Evolutionary conservation across 345 rosid genomes (phyloP), one percentile per base, ranked within the genome.

Genomic region (Eucalyptus erythrocorys): DNA sequence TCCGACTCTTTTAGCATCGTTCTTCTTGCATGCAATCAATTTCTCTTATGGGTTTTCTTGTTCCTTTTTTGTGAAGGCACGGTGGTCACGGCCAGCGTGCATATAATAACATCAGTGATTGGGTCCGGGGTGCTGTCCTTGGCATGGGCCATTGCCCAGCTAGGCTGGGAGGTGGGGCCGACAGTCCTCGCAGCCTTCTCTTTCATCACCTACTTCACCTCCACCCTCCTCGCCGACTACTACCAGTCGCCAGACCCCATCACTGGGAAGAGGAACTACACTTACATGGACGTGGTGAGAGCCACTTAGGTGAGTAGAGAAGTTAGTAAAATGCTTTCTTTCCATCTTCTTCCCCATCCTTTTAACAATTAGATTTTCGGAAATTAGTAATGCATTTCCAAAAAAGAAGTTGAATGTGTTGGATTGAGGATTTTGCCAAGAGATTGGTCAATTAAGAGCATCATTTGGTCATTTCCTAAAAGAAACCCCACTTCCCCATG

Each of bases 71-170:
- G 21, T 89, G 86, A 76, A 97, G 99, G 99, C 85, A 96, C 97
- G 43, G 93, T 97, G 97, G 32, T 95, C 13, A 95, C 97, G 14
- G 99, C 96, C 2, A 95, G 97, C 87, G 96, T 98, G 6, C 99
- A 97, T 89, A 97, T 97, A 50, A 97, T 97, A 55, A 97, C 99
- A 1, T 97, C 99, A 2, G 99, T 97, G 90, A 97, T 97, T 30
- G 99, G 98, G 15, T 96, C 97, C 40, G 99, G 99, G 32, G 99
- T 96, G 89, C 88, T 97, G 85, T 93, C 98, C 15, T 89, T 97
- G 91, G 97, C 99, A 17, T 96, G 98, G 99, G 95, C 97, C 13
- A 95, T 90, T 24, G 97, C 99, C 1, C 98, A 97, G 92, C 91
- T 97, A 14, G 99, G 99, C 5, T 96, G 99, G 99, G 91, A 90